These are phyloP conservation scores for Atkinsonella texensis DNA, from an alignment of 2,329 filamentous ascomycete species.

Conservation along the genomic window DNA sequence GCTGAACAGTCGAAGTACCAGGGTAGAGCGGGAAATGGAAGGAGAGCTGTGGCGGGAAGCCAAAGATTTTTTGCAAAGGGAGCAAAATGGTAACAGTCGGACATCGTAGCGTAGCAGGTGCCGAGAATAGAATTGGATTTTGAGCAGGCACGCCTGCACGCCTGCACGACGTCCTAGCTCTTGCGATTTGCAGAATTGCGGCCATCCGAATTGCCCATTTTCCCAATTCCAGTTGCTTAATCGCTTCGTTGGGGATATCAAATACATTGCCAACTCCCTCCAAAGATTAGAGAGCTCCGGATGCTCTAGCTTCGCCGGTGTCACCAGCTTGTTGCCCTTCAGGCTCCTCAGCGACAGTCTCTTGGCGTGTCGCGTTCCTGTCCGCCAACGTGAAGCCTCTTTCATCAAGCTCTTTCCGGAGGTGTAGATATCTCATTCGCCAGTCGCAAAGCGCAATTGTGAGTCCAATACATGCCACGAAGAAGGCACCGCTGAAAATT, in stretches of 20 bases:
- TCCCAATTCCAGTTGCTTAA: background rate
- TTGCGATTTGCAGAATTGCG: no score
- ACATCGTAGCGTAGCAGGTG: background rate
- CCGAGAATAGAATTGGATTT: background rate
- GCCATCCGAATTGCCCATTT: background rate
- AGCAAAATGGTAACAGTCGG: slow-evolving; percentile 4
- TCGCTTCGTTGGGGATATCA: background rate
- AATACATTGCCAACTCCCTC: background rate
- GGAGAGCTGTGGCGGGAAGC: slow-evolving; percentile 57
- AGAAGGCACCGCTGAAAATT: slow-evolving; percentile 8
- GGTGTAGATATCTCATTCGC: slow-evolving; percentile 7
- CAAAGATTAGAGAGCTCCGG: slow-evolving; percentile 5
- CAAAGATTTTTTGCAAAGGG: slow-evolving; percentile 24
- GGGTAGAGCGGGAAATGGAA: slow-evolving; percentile 74
- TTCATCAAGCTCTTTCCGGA: slow-evolving; percentile 6
- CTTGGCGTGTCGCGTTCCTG: background rate
- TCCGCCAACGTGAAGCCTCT: slow-evolving; percentile 1
- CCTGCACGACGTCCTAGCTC: background rate
- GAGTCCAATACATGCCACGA: slow-evolving; percentile 7
- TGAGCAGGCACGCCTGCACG: background rate
- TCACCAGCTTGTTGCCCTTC: background rate
- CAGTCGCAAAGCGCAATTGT: slow-evolving; percentile 7
- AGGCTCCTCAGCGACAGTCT: background rate
- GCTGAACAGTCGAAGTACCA: slow-evolving; percentile 75
- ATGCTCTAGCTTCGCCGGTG: slow-evolving; percentile 1